Evolutionary conservation across 495 filamentous ascomycete genomes (phyloP).

Genomic region (Talaromyces adpressus): DNA sequence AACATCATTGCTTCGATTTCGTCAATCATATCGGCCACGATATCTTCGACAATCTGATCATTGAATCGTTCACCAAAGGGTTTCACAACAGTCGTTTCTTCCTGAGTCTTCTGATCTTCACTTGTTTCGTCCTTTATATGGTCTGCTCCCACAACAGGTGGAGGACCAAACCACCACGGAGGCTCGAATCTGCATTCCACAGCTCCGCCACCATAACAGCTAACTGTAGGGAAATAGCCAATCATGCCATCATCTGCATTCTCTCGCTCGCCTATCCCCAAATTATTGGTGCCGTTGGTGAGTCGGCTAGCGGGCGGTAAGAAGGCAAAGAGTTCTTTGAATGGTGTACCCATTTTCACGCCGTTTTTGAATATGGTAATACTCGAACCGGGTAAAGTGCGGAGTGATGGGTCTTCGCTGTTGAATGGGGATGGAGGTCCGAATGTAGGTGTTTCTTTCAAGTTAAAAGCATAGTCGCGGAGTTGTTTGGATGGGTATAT

Average conservation of each 20-base stretch:
- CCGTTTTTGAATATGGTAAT: conserved; percentile 94
- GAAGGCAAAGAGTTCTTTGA: conserved; percentile 84
- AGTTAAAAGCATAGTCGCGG: conserved; percentile 56
- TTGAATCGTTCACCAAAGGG: conserved; percentile 74
- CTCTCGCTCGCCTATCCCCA: conserved; percentile 71
- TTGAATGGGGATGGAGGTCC: conserved; percentile 54
- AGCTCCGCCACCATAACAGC: conserved; percentile 84
- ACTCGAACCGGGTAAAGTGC: conserved; percentile 77
- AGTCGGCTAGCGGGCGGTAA: conserved; percentile 79
- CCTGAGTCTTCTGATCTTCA: conserved; percentile 14
- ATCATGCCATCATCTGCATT: conserved; percentile 85
- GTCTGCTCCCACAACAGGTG: conserved; percentile 24
- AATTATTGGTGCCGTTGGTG: conserved; percentile 47
- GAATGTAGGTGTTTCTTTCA: conserved; percentile 39
- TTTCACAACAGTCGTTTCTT: conserved; percentile 24
- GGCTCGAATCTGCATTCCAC: conserved; percentile 89
- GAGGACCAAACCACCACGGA: conserved; percentile 81
- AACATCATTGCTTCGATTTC: conserved; percentile 63
- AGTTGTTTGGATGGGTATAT: conserved; percentile 83
- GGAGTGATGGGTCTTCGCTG: conserved; percentile 61
- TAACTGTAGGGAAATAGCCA: conserved; percentile 91
- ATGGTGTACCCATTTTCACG: conserved; percentile 74
- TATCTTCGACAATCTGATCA: conserved; percentile 93
- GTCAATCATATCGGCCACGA: conserved; percentile 86
- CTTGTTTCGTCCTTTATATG: conserved; percentile 5